Conservation (phyloP, 2,329 filamentous ascomycete species). For the Beauveria sp. region DNA sequence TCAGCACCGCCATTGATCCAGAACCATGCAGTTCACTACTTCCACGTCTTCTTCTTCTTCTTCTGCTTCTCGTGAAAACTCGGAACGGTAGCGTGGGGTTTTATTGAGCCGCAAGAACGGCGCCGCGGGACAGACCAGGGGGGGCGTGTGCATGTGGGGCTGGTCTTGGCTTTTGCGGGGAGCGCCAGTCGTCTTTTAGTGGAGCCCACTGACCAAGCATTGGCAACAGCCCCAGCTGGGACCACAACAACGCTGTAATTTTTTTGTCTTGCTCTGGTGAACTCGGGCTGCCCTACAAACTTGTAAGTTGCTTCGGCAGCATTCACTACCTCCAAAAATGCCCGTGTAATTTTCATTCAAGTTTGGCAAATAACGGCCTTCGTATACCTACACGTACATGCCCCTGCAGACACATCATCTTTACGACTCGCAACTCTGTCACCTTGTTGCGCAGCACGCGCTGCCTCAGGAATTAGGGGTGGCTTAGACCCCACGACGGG, state of each 20-base stretch:
- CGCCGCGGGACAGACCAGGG: background rate
- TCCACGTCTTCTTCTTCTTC: background rate
- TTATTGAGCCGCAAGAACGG: background rate
- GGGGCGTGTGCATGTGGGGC: background rate
- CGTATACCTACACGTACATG: no score
- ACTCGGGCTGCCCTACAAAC: background rate
- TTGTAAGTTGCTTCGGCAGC: background rate
- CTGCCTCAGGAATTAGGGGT: background rate
- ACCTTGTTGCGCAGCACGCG: no score
- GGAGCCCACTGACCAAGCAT: background rate
- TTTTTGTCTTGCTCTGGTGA: no score
- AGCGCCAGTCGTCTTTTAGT: background rate
- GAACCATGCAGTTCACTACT: background rate
- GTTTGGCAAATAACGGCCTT: background rate
- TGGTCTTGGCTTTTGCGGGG: slow-evolving; percentile 7
- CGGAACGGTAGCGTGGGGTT: background rate
- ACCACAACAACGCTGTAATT: no score
- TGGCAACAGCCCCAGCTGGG: background rate
- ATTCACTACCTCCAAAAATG: background rate
- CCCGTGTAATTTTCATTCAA: slow-evolving; percentile 3
- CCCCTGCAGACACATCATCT: background rate
- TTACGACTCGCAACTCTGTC: no score
- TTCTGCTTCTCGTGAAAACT: slow-evolving; percentile 1
- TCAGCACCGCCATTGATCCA: background rate
- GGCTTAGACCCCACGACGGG: slow-evolving; percentile 10